These are phyloP conservation scores for Dioscorea alata DNA, from an alignment of 106 monocot species.

Conservation along the genomic window DNA sequence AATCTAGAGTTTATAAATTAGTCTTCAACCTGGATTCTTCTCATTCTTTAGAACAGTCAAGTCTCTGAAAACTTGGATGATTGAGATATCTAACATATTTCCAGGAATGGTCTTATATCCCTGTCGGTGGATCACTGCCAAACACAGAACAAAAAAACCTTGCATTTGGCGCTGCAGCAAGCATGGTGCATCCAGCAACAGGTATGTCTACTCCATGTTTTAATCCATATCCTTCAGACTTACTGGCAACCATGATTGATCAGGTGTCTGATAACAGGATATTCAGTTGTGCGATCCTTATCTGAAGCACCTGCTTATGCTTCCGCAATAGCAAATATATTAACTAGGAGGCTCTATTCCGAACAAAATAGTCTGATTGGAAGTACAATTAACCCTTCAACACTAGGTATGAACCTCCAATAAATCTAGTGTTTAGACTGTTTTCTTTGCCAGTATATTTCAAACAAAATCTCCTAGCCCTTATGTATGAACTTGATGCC, in stretches of 20 bases:
- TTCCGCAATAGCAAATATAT: constrained; percentile 67
- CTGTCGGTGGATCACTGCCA: constrained; percentile 97
- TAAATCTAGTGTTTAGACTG: no score
- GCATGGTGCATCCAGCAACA: constrained; percentile 99
- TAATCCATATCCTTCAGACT: no score
- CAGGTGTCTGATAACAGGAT: constrained; percentile 44
- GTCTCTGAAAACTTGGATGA: not conserved
- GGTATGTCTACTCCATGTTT: constrained; percentile 23
- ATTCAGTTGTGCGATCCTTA: constrained; percentile 90
- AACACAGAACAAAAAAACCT: constrained; percentile 97
- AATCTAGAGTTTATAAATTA: no score
- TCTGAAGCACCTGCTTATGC: constrained; percentile 97
- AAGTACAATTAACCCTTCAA: constrained; percentile 53
- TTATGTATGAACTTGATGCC: no score
- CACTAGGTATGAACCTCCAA: constrained; percentile 41
- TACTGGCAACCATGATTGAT: not conserved
- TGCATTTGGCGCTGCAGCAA: constrained; percentile 99
- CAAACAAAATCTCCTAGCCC: no score
- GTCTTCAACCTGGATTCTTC: no score
- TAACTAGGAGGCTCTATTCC: constrained; percentile 32
- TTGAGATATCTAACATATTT: not conserved
- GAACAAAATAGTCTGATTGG: constrained; percentile 17
- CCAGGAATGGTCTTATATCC: constrained; percentile 99
- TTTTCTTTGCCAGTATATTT: no score
- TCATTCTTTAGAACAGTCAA: not conserved